Base-by-base conservation (phyloP, 1,284 basidiomycete genomes). In the Rhodofomes roseus region DNA sequence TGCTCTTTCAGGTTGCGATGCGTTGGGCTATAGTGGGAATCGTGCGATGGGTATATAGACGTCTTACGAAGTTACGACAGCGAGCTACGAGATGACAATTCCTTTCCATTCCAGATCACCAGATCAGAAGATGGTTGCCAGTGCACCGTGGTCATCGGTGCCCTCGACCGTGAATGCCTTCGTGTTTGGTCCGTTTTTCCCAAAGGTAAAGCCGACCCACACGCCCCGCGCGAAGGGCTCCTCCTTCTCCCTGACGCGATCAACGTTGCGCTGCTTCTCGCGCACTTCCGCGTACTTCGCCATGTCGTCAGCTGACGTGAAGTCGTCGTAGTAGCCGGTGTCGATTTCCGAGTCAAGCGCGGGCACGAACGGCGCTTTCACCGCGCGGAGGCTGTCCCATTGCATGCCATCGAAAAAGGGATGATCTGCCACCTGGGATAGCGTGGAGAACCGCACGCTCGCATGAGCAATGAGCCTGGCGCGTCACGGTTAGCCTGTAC, bases 281-380 rank as follows among this genome's bases (percentile, higher is more conserved):
- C 93, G 89, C 7, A 99, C 97, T 75, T 99, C 97, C 37, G 93
- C 91, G 70, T 96, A 96, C 78, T 99, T 98, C 53, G 95, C 95
- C 95, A 99, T 98, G 73, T 99, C 97, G 65, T 96, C 94, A 8
- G 84, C 80, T 25, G 85, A 91, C 27, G 89, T 90, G 74, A 98
- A 99, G 73, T 98, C 95, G 74, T 99, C 97, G 79, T 98, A 99
- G 79, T 99, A 99, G 12, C 96, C 96, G 1, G 96, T 96, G 73
- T 98, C 97, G 61, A 93, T 84, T 68, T 99, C 97, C 22, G 89
- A 93, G 71, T 98, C 96, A 39, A 99, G 85, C 11, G 95, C 90
- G 22, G 97, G 97, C 4, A 99, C 92, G 74, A 98, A 99, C 0
- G 97, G 97, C 14, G 97, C 91, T n/a, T 83, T 83, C 27, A 86